These are phyloP conservation scores for Terfezia boudieri DNA, from an alignment of 495 filamentous ascomycete species.

Conservation along the genomic window DNA sequence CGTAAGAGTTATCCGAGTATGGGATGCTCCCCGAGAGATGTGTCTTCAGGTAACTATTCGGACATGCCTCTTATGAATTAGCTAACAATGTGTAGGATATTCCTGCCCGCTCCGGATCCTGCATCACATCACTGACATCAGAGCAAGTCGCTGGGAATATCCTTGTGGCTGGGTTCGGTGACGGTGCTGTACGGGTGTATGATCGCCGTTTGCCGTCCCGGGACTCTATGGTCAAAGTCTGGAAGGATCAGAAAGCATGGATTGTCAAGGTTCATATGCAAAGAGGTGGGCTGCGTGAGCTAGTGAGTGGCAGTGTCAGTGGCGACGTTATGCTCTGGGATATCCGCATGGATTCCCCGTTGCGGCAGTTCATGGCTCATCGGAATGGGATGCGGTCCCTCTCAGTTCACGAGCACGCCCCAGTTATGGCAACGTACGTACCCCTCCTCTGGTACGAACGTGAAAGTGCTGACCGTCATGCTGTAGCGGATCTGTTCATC, in stretches of 20 bases:
- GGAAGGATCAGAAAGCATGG: conserved; percentile 91
- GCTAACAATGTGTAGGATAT: conserved; percentile 39
- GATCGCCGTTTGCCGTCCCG: conserved; percentile 64
- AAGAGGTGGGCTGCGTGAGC: conserved; percentile 73
- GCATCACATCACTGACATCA: conserved; percentile 83
- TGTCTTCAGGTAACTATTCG: conserved; percentile 43
- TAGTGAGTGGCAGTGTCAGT: conserved; percentile 66
- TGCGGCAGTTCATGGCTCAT: conserved; percentile 53
- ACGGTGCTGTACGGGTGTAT: conserved; percentile 88
- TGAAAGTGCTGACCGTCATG: background rate
- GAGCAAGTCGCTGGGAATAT: conserved; percentile 94
- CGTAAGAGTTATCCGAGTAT: conserved; percentile 82
- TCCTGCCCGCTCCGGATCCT: conserved; percentile 81
- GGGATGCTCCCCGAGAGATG: conserved; percentile 83
- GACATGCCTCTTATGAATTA: background rate
- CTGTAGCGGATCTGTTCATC: conserved; percentile 58
- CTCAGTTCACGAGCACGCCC: conserved; percentile 88
- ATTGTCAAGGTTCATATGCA: conserved; percentile 93
- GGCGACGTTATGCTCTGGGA: conserved; percentile 95
- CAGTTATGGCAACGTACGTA: conserved; percentile 56
- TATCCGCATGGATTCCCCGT: conserved; percentile 56
- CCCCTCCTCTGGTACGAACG: background rate
- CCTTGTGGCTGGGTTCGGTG: conserved; percentile 88
- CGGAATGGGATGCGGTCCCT: conserved; percentile 59
- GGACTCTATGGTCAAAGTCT: conserved; percentile 76